Evolutionary conservation across 768 basidiomycete genomes (phyloP), one percentile per base, ranked within the genome.

Genomic region (Leccinum arenicola): DNA sequence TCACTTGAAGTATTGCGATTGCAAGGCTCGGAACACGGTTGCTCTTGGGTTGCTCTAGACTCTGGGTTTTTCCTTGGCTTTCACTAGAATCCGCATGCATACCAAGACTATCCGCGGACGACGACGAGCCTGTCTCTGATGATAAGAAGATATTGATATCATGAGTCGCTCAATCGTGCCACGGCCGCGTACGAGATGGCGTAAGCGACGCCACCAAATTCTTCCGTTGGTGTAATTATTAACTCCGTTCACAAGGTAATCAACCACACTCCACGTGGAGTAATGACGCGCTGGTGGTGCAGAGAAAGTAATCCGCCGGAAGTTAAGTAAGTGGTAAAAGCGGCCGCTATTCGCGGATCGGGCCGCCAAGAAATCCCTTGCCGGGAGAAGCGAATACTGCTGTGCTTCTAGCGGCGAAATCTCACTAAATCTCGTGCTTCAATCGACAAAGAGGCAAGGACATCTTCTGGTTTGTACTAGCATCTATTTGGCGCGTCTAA

Each of bases 291-390:
- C 25, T 23, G 49, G 50, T 52, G 53, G 29, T 23, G 53, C 57
- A 55, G 50, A 43, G 43, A n/a, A 38, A 43, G 29, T 21, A 33
- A 21, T 19, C n/a, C n/a, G 33, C 29, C 36, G 31, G 55, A 57
- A 50, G 58, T 48, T 33, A 33, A 12, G 33, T 33, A 48, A 11
- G 29, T 35, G 29, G 33, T 21, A 35, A 33, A 48, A 21, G 29
- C 55, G 47, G 47, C 35, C 55, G 25, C 21, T 31, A 36, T 54
- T 27, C 40, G 51, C 64, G 59, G 57, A 64, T 67, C 57, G 45
- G 47, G 40, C 33, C 7, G 67, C 67, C 68, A 67, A 67, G 68
- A 60, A 51, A 11, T 51, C 52, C 53, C 25, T 31, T 43, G 40
- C 40, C 40, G n/a, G 23, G 25, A 50, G 61, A 53, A 52, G 57